Evolutionary conservation across 2,329 filamentous ascomycete species (phyloP), one percentile per base, ranked within the genome.

Genomic region (Lithohypha guttulata): DNA sequence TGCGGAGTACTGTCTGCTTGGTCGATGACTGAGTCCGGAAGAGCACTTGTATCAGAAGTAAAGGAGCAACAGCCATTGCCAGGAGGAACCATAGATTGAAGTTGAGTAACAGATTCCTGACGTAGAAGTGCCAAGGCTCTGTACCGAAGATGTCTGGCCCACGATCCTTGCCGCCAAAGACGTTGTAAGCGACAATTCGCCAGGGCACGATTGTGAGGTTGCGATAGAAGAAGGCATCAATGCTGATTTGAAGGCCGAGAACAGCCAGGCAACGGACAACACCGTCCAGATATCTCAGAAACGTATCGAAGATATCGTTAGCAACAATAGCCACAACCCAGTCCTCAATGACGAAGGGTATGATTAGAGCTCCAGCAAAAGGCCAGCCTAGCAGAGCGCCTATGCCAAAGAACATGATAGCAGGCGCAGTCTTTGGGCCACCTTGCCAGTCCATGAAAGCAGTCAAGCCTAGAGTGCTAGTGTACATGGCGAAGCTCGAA

Each of bases 401-500:
- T 6, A 85, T 65, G 10, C 84, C 85, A 55, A 96, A 93, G 79
- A 84, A 95, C 60, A 84, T 81, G 45, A 98, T 85, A 25, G 84
- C 91, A 55, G 77, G 71, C 0, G 83, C 79, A 0, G 84, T 93
- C 58, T 80, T 84, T 31, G 86, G 65, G 0, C 84, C 83, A 14
- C 79, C 79, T 25, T 73, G 74, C 80, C 84, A 91, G 60, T 94
- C 84, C 74, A 98, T 81, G 59, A 96, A 98, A 1, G 84, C 77
- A 1, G 86, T 75, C 40, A 86, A 75, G 8, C 87, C 91, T 6
- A 96, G 67, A 71, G 91, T 91, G 10, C 77, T 79, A 43, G 79
- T 83, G 58, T 93, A 95, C 91, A 98, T 98, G 55, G 91, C 82
- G 55, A 98, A 98, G 59, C 82, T 94, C 6, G 87, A 94, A 0